Evolutionary conservation across 2,329 filamentous ascomycete species (phyloP).

Genomic region (Diatrype stigma): DNA sequence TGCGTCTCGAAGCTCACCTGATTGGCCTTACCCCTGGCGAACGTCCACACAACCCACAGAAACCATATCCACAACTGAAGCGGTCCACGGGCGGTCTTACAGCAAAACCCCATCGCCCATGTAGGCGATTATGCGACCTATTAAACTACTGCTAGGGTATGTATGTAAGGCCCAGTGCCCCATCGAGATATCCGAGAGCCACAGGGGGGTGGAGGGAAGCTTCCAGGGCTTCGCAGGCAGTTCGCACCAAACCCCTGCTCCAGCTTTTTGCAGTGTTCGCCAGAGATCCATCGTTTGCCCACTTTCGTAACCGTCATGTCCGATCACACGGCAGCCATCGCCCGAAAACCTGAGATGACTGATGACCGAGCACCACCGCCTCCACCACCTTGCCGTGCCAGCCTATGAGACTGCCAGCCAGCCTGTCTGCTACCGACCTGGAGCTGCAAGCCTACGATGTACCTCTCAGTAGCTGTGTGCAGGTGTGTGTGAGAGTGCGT

Average conservation of each 20-base stretch:
- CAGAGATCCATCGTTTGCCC: not conserved
- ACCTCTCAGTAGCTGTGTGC: no score
- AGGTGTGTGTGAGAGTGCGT: no score
- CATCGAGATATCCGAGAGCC: not conserved
- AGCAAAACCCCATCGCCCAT: slow-evolving; percentile 1
- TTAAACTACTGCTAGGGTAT: not conserved
- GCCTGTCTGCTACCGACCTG: no score
- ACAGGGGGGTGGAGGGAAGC: not conserved
- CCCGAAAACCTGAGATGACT: slow-evolving; percentile 3
- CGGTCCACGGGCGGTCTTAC: slow-evolving; percentile 1
- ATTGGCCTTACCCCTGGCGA: not conserved
- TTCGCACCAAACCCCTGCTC: not conserved
- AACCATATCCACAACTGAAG: not conserved
- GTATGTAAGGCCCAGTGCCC: not conserved
- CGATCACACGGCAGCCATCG: slow-evolving; percentile 10
- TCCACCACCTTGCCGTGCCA: no score
- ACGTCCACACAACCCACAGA: not conserved
- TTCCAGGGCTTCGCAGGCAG: not conserved
- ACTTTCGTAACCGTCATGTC: slow-evolving; percentile 1
- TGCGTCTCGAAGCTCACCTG: not conserved
- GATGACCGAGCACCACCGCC: no score
- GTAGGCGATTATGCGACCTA: slow-evolving; percentile 6
- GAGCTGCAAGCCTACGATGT: slow-evolving; percentile 6
- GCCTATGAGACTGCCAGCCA: no score
- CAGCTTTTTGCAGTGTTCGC: not conserved